Base-by-base conservation (phyloP, 1,139 yeast species). In the Hansenula lynferdii region DNA sequence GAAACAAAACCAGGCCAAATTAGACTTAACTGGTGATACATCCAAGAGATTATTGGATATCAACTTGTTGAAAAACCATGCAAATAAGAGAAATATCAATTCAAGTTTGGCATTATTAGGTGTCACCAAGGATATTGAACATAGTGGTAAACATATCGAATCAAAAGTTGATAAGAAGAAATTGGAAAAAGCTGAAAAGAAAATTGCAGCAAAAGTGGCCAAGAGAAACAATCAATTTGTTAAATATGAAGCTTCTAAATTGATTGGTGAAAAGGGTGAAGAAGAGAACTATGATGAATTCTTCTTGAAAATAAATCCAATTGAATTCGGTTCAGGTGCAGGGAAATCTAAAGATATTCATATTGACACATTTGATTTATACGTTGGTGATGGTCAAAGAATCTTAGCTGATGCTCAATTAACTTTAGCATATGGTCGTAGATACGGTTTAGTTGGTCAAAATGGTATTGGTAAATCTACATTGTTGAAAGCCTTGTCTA, bases 391-490 rank as follows among this genome's bases (percentile, higher is more conserved):
- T 42, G 97, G 97, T 44, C 84, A 85, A 64, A 80, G 98, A 66
- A 90, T 92, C 42, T 72, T 92, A 49, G 80, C 94, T 41, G 98
- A 92, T 65, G 82, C 97, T 32, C 75, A 74, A 35, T 68, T 92
- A 55, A 98, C 92, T 71, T 79, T 92, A 69, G 94, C 92, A 70
- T 90, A 80, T 65, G 98, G 98, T 60, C 86, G 97, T 70, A 81
- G 96, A 67, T 92, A 94, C 62, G 96, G 96, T 69, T 75, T 92
- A 51, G 75, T 94, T 56, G 99, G 99, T 61, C 97, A 90, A 68
- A 92, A 92, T 65, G 99, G 99, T 48, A 92, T 98, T 71, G 99
- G 99, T 71, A 92, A 92, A 67, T 89, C 97, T 31, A 92, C 99
- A 23, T 80, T 92, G 57, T 69, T 92, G 62, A 86, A 85, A 65